Base-by-base conservation (phyloP, 176 grass and related monocot genomes). In the Thalia dealbata region DNA sequence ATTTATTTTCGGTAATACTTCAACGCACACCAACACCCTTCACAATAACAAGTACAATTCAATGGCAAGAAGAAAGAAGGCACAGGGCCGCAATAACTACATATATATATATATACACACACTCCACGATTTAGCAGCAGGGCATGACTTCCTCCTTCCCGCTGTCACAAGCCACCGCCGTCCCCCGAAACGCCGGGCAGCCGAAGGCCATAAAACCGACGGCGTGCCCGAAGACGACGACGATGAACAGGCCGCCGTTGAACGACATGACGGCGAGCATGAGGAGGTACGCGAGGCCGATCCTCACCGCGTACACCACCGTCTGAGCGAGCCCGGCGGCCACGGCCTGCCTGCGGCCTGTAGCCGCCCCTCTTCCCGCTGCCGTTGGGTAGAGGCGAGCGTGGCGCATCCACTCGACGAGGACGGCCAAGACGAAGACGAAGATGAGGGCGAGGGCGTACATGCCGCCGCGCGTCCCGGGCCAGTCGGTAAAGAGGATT, bases 251-350 rank as follows among this genome's bases (percentile, higher is more conserved):
- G 42, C 89, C 86, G 43, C 69, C 92, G 73, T 96, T 96, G 82
- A 96, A 96, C 0, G 92, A 96, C 92, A 96, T 96, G 86, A 96
- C 67, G 15, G 89, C 92, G 59, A 96, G 84, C 92, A 96, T 96
- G 69, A 92, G 75, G 29, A 96, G 19, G 82, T 96, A 96, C 0
- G 86, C 84, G 9, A 61, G 30, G 9, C 84, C 89, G 56, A 96
- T 64, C 29, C 89, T 80, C 22, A 81, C 4, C 6, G 84, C 84
- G 75, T 96, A 67, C 69, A 86, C 32, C 10, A 52, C 81, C 0
- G 82, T 69, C 41, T 85, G 80, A 19, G 68, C 72, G 63, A 75
- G 64, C 75, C 71, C 82, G 0, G 80, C 59, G 1, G 59, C 59
- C 14, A 5, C 28, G 74, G 2, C 67, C 66, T 15, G 15, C 2